Conservation (phyloP, 2,329 filamentous ascomycete species). For the Polytolypa hystricis region DNA sequence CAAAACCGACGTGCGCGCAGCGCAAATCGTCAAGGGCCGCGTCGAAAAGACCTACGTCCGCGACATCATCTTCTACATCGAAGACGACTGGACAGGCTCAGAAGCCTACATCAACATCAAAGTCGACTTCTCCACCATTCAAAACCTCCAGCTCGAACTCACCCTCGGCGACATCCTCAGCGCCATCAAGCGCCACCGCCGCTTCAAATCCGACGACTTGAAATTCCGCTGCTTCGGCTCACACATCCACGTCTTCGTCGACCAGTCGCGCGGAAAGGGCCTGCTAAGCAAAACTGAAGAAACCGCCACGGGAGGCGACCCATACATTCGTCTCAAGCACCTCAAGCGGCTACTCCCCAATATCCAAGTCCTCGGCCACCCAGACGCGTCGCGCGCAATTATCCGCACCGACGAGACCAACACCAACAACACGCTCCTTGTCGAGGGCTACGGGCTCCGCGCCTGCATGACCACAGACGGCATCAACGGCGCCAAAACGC, state of each 20-base stretch:
- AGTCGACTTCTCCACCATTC: conserved; percentile 68
- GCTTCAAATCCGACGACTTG: conserved; percentile 58
- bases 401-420: conserved; percentile 67
- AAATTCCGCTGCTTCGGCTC: conserved; percentile 39
- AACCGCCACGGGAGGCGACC: conserved; percentile 32
- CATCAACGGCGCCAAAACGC: conserved; percentile 63
- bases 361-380: conserved; percentile 83
- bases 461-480: conserved; percentile 90
- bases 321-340: conserved; percentile 59
- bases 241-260: conserved; percentile 64
- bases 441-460: conserved; percentile 87
- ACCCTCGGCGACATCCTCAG: conserved; percentile 59
- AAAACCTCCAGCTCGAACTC: conserved; percentile 72
- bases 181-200: conserved; percentile 70
- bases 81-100: conserved; percentile 76
- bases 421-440: conserved; percentile 62
- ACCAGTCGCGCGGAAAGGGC: conserved; percentile 27
- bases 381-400: conserved; percentile 74
- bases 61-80: conserved; percentile 69
- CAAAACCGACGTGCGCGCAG: conserved; percentile 61
- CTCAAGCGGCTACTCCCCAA: conserved; percentile 70
- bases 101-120: conserved; percentile 68
- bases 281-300: conserved; percentile 32
- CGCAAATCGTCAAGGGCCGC: conserved; percentile 81
- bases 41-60: conserved; percentile 90